Base-by-base conservation (phyloP, 495 filamentous ascomycete species). In the Chlorociboria aeruginascens region DNA sequence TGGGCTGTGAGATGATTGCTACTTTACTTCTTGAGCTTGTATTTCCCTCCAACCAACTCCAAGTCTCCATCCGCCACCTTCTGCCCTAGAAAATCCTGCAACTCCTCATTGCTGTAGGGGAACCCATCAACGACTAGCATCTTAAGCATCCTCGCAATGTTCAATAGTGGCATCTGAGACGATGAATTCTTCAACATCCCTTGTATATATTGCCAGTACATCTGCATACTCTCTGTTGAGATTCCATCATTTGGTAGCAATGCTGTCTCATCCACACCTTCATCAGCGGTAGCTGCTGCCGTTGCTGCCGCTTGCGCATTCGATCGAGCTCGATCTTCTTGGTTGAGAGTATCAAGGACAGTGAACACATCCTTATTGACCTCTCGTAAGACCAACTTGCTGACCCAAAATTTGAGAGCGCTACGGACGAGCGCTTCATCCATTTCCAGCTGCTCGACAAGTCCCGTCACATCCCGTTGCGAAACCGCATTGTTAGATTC, bases 101-200 rank as follows among this genome's bases (percentile, higher is more conserved):
- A 60, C 63, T 86, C 81, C 57, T 84, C 81, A 32, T 73, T 72
- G 28, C 75, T 76, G 69, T 77, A 95, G 11, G 86, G 79, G 57
- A 95, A 96, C 7, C 86, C 85, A 11, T 86, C 89, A 1, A 83
- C 76, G 29, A 97, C 81, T 28, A 86, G 72, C 71, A 98, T 83
- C 61, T 83, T 85, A 70, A 98, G 69, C 86, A 97, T 95, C 83
- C 89, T 90, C 4, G 79, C 71, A 49, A 98, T 89, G 64, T 85
- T 78, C 57, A 74, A 73, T 51, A 86, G 59, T 40, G 83, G 77
- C 83, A 94, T 93, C 30, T 66, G 57, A 29, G 80, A 66, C 6
- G 83, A 85, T 49, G 82, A 75, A 61, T 97, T 96, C 49, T 85
- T 97, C 66, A 99, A 67, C 90, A 99, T 96, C 39, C 85, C 86